These are phyloP conservation scores for Diaporthe batatas DNA, from an alignment of 2,329 filamentous ascomycete genomes.

Conservation along the genomic window DNA sequence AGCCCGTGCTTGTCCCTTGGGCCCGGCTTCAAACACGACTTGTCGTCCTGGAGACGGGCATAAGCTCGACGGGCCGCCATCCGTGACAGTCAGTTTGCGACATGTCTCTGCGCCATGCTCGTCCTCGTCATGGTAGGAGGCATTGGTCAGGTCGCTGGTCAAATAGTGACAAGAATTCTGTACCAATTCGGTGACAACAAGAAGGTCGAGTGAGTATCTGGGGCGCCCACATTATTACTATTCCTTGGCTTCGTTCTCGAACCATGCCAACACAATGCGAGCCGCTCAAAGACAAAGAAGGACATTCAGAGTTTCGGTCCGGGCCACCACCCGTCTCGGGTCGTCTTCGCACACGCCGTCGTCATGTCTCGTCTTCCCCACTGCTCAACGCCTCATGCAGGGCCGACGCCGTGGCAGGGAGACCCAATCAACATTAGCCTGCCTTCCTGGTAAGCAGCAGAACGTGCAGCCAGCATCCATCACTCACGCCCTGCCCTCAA, in stretches of 20 bases:
- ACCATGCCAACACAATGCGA: neutral
- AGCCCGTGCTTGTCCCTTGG: too few species aligned
- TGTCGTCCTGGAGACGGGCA: neutral
- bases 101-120: neutral
- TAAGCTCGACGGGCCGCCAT: neutral
- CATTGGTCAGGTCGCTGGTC: too few species aligned
- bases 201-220: neutral
- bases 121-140: neutral
- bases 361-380: neutral
- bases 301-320: neutral
- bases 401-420: neutral
- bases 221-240: too few species aligned
- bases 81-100: neutral
- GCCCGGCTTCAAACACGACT: neutral
- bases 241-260: neutral
- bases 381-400: neutral
- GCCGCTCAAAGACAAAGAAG: conserved; percentile 19
- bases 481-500: conserved; percentile 18
- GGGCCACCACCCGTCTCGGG: neutral
- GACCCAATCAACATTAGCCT: neutral
- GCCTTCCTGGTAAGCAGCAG: neutral
- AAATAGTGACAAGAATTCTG: neutral
- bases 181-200: neutral
- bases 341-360: neutral
- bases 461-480: neutral